These are phyloP conservation scores for Acer negundo DNA, from an alignment of 345 rosid genomes.

Conservation along the genomic window DNA sequence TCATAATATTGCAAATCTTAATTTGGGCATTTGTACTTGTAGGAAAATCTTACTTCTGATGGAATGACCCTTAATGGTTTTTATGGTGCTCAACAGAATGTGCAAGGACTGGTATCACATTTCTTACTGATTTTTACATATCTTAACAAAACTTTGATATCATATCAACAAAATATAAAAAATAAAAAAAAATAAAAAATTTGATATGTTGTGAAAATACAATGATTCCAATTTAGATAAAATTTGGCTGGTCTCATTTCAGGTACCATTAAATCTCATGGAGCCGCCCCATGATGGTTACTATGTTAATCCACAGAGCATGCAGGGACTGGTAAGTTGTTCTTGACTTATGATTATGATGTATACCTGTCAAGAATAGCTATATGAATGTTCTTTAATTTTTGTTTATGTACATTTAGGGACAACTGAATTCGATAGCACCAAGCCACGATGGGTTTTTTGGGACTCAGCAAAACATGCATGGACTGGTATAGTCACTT, in stretches of 20 bases:
- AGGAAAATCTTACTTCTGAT: conserved; percentile 51
- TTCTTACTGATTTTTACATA: background rate
- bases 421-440: conserved; percentile 50
- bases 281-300: conserved; percentile 61
- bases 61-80: conserved; percentile 48
- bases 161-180: too few species aligned
- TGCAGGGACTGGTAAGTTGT: conserved; percentile 49
- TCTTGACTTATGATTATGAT: background rate
- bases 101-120: conserved; percentile 48
- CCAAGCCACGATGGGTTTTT: conserved; percentile 47
- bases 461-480: conserved; percentile 48
- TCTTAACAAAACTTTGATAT: background rate
- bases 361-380: background rate
- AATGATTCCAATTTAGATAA: background rate
- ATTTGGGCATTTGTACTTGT: conserved; percentile 19
- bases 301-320: conserved; percentile 45
- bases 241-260: conserved; percentile 17
- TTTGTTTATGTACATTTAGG: conserved; percentile 31
- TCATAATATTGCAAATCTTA: background rate
- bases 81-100: conserved; percentile 47
- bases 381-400: background rate
- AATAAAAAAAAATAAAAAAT: too few species aligned
- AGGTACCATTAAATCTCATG: conserved; percentile 58
- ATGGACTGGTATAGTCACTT: conserved; percentile 42
- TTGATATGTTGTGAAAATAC: background rate